Evolutionary conservation across 1,284 basidiomycete genomes (phyloP), one percentile per base, ranked within the genome.

Genomic region (Marasmius oreades): DNA sequence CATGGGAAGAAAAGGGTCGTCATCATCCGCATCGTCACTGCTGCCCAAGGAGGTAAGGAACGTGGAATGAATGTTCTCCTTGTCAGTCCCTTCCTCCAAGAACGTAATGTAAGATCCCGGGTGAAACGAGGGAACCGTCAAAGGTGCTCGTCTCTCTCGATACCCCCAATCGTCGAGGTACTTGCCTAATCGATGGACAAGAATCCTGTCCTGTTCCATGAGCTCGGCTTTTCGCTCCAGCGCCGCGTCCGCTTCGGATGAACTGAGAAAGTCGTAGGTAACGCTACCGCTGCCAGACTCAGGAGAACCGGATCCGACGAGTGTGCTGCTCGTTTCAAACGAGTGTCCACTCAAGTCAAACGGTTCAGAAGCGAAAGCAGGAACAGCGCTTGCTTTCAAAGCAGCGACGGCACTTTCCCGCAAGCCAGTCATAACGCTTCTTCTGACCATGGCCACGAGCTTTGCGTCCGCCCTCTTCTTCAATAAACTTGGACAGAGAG

Each of bases 141-240:
- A 31, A 31, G 31, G 28, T 31, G 20, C 47, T 20, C 47, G 12
- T 31, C 31, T 50, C 28, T 50, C 47, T 33, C 47, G 24, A 26
- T 31, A 50, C 7, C 47, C 47, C 47, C 47, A 50, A 18, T 33
- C 47, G 16, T 50, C 26, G 26, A 50, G 47, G 31, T 50, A 50
- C n/a, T n/a, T n/a, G 47, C 31, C 31, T 8, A 50, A 33, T 26
- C 47, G 24, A 33, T 50, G 47, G 14, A 50, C 31, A 7, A 50
- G 26, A 31, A 50, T 50, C 47, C 47, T 50, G 47, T 50, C 47
- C 28, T 50, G 47, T 2, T 50, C 47, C 47, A 50, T 50, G 5
- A 50, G 5, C 26, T 50, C 47, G 39, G 39, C 39, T 33, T 50
- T 26, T 31, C 47, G 24, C 11, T 50, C 47, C 12, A 31, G 47